Conservation (phyloP, 257 asterid species). For the Solanum lycopersicoides region DNA sequence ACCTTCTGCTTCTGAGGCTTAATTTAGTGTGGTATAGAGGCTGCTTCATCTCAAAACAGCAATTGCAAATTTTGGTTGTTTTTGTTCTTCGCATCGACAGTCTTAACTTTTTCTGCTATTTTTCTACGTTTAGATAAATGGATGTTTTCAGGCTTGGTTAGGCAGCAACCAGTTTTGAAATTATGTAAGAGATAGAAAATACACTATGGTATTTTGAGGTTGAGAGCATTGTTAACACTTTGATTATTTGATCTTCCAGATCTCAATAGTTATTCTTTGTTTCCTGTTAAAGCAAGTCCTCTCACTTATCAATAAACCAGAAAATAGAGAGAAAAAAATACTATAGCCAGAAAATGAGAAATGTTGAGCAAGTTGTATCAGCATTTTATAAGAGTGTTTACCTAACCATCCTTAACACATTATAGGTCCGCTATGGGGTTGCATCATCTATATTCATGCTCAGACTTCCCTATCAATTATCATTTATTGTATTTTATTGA, state of each 20-base stretch:
- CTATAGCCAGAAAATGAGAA: background rate
- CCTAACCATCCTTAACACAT: background rate
- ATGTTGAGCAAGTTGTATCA: background rate
- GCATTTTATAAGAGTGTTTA: background rate
- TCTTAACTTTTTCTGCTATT: background rate
- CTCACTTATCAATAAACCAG: background rate
- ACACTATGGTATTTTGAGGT: background rate
- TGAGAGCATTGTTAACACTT: background rate
- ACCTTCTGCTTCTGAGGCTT: background rate
- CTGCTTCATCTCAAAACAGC: background rate
- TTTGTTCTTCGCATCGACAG: constrained; percentile 5
- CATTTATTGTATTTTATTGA: background rate
- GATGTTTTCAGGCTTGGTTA: constrained; percentile 13
- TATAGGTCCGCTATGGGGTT: background rate
- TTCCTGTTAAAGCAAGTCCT: background rate
- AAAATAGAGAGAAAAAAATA: background rate
- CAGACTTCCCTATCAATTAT: background rate
- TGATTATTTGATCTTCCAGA: background rate
- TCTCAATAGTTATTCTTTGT: background rate
- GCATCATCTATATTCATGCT: background rate
- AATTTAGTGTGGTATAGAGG: background rate
- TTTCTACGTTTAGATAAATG: background rate
- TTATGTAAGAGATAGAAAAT: background rate
- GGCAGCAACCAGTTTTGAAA: background rate
- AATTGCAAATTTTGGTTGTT: constrained; percentile 6